phyloP scores from a whole-genome alignment of 192 early-diverging fungal species.

The Podila horticola region DNA sequence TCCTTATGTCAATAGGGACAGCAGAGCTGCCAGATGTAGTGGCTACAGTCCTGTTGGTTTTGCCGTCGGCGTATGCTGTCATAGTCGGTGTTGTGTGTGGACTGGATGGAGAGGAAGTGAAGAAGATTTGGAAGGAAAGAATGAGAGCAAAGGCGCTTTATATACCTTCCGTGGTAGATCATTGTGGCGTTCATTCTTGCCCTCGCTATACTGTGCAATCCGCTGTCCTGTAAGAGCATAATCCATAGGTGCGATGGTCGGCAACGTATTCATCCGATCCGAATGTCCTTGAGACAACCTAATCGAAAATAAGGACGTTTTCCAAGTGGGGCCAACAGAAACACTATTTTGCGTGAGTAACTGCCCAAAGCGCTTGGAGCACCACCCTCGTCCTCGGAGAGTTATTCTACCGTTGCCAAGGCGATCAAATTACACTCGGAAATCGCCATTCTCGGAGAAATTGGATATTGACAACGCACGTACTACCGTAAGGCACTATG shows the following conservation, averaged over 20 bases:
- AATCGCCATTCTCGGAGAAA: too few species aligned
- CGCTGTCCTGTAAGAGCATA: too few species aligned
- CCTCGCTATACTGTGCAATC: too few species aligned
- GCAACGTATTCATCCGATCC: conserved; percentile 1
- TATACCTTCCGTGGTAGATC: background rate
- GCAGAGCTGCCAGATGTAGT: background rate
- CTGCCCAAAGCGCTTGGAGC: too few species aligned
- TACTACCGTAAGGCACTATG: too few species aligned
- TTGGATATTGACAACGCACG: too few species aligned
- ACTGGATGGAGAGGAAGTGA: background rate
- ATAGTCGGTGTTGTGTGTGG: background rate
- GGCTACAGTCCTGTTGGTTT: background rate
- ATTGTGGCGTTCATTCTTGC: background rate
- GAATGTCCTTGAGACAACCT: background rate
- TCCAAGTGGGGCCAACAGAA: too few species aligned
- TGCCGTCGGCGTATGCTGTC: background rate
- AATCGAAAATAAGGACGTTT: background rate
- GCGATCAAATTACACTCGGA: too few species aligned
- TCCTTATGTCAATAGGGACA: background rate
- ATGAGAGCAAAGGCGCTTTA: background rate
- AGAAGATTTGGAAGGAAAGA: background rate
- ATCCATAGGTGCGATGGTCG: too few species aligned
- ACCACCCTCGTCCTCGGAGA: too few species aligned
- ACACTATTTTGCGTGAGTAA: too few species aligned
- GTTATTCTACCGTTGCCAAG: too few species aligned